phyloP scores from a whole-genome alignment of 306 rosid genomes.

The Cyclanthera cordifolia region DNA sequence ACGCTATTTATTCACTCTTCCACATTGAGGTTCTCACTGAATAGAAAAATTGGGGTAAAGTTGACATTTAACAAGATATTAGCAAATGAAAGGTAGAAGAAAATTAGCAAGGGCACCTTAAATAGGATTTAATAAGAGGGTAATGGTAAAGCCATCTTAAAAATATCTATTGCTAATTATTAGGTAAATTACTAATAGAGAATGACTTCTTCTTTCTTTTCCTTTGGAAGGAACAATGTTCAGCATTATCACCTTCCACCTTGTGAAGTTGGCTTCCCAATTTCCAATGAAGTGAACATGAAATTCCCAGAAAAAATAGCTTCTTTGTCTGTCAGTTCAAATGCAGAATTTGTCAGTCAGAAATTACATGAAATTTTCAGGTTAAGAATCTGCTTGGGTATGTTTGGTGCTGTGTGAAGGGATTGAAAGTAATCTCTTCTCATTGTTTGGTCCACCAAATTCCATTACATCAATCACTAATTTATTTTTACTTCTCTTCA shows the following conservation, averaged over 20 bases:
- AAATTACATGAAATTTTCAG: slow-evolving; percentile 8
- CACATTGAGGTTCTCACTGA: too few relatives aligned
- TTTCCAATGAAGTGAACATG: slow-evolving; percentile 54
- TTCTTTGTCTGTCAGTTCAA: slow-evolving; percentile 64
- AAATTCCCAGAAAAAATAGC: slow-evolving; percentile 71
- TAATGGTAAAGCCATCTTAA: background rate
- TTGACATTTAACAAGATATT: too few relatives aligned
- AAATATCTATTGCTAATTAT: background rate
- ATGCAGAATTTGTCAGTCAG: slow-evolving; percentile 19
- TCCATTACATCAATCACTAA: too few relatives aligned
- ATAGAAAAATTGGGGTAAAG: too few relatives aligned
- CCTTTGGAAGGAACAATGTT: background rate
- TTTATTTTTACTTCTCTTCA: too few relatives aligned
- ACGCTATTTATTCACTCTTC: too few relatives aligned
- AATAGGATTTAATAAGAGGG: background rate
- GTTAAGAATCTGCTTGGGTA: background rate
- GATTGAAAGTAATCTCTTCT: too few relatives aligned
- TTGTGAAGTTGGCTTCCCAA: slow-evolving; percentile 20
- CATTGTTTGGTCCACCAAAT: too few relatives aligned
- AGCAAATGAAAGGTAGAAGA: slow-evolving; percentile 4
- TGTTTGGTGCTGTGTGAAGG: too few relatives aligned
- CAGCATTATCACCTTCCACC: slow-evolving; percentile 18
- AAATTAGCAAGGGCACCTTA: background rate
- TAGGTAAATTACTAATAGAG: background rate
- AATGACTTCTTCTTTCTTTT: background rate